These are phyloP conservation scores for Drosera spatulata DNA, from an alignment of 179 eudicot species.

Conservation along the genomic window DNA sequence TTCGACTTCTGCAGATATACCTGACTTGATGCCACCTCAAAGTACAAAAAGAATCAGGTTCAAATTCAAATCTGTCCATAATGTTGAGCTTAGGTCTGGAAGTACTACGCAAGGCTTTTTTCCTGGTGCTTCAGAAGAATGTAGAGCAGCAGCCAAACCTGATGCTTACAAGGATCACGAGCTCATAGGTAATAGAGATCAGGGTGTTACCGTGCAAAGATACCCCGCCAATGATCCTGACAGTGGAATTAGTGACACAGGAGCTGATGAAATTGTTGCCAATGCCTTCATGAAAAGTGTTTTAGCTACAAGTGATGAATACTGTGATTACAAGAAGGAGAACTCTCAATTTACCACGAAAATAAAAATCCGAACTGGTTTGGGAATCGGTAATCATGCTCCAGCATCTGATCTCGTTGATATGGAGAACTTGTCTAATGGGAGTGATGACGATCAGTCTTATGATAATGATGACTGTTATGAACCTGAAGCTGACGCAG, in stretches of 20 bases:
- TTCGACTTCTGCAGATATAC: conserved; percentile 24
- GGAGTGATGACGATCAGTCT: conserved; percentile 16
- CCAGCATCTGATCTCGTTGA: conserved; percentile 19
- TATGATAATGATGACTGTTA: conserved; percentile 24
- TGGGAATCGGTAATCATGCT: conserved; percentile 19
- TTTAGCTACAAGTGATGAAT: conserved; percentile 3
- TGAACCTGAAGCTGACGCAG: conserved; percentile 35
- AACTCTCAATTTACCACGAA: conserved; percentile 29
- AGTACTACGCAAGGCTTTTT: neutral
- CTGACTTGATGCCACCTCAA: conserved; percentile 19
- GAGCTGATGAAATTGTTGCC: conserved; percentile 11
- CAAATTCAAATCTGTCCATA: conserved; percentile 8
- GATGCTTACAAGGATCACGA: neutral
- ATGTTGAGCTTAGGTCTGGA: neutral
- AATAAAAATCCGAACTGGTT: conserved; percentile 47
- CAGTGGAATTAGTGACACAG: conserved; percentile 9
- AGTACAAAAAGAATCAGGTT: conserved; percentile 23
- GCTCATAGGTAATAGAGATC: neutral
- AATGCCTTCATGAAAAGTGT: conserved; percentile 8
- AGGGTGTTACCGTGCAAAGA: neutral
- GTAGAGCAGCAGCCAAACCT: neutral
- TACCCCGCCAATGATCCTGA: neutral
- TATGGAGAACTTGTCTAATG: conserved; percentile 34
- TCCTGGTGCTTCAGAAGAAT: neutral
- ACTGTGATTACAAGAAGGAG: conserved; percentile 19